phyloP scores from a whole-genome alignment of 306 rosid genomes.

The Cucurbita moschata region DNA sequence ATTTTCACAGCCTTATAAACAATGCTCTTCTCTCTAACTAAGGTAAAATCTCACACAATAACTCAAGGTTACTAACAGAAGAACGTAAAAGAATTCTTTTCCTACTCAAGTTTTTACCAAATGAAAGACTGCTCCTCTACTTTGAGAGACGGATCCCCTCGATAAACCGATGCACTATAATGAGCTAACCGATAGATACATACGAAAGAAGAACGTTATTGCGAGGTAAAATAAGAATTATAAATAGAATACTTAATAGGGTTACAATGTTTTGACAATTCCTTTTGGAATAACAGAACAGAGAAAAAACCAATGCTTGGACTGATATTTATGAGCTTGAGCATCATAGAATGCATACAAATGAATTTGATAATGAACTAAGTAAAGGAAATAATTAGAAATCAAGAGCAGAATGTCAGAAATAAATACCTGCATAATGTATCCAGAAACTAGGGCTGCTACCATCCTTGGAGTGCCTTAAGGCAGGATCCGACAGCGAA shows the following conservation, averaged over 20 bases:
- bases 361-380: not conserved
- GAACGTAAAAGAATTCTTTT: not conserved
- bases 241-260: not conserved
- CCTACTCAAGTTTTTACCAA: not conserved
- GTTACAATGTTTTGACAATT: too few relatives aligned
- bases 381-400: not conserved
- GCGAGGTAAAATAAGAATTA: constrained; percentile 17
- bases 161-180: not conserved
- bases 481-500: constrained; percentile 81
- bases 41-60: not conserved
- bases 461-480: constrained; percentile 64
- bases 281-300: not conserved
- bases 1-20: too few relatives aligned
- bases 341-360: not conserved
- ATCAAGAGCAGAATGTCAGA: not conserved
- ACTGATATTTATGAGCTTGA: not conserved
- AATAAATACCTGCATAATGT: constrained; percentile 72
- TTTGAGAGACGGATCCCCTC: not conserved
- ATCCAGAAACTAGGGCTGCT: constrained; percentile 63
- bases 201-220: constrained; percentile 21
- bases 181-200: not conserved
- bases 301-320: not conserved
- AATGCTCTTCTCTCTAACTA: too few relatives aligned
- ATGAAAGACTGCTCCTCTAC: not conserved
- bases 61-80: not conserved